Conservation (phyloP, 2,329 filamentous ascomycete genomes). For the Talaromyces atroroseus region DNA sequence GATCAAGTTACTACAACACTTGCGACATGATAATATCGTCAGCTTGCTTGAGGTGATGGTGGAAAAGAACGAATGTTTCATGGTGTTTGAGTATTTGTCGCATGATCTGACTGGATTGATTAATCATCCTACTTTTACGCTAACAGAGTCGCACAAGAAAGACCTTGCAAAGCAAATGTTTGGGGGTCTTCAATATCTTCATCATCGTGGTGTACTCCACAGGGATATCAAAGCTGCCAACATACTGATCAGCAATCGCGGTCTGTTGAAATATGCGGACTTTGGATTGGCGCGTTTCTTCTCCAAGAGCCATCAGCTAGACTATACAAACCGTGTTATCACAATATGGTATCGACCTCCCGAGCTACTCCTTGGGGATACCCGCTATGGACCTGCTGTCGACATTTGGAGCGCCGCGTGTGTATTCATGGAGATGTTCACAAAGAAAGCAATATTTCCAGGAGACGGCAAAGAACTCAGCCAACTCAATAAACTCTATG, state of each 20-base stretch:
- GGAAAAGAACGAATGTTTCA: slow-evolving; percentile 96
- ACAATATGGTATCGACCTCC: slow-evolving; percentile 97
- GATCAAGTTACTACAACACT: slow-evolving; percentile 91
- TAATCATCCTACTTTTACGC: slow-evolving; percentile 86
- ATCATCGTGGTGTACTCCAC: slow-evolving; percentile 87
- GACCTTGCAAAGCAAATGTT: slow-evolving; percentile 90
- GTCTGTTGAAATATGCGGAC: slow-evolving; percentile 86
- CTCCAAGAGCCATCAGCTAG: slow-evolving; percentile 80
- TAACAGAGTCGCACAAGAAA: slow-evolving; percentile 83
- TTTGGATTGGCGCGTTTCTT: slow-evolving; percentile 97
- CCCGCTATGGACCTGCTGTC: slow-evolving; percentile 80
- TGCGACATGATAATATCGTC: slow-evolving; percentile 83
- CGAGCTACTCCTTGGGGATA: slow-evolving; percentile 84
- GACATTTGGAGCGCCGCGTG: slow-evolving; percentile 98
- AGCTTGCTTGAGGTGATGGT: slow-evolving; percentile 97
- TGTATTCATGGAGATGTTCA: slow-evolving; percentile 95
- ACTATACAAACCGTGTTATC: slow-evolving; percentile 98
- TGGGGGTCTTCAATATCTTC: slow-evolving; percentile 87
- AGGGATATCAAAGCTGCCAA: slow-evolving; percentile 98
- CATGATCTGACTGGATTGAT: slow-evolving; percentile 93
- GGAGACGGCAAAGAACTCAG: slow-evolving; percentile 94
- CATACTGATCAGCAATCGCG: slow-evolving; percentile 85
- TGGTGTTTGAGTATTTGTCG: slow-evolving; percentile 98
- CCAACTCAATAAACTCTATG: slow-evolving; percentile 95
- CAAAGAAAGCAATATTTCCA: slow-evolving; percentile 85